Base-by-base conservation (phyloP, 139 green algal genomes). In the Chlamydomonas incerta region DNA sequence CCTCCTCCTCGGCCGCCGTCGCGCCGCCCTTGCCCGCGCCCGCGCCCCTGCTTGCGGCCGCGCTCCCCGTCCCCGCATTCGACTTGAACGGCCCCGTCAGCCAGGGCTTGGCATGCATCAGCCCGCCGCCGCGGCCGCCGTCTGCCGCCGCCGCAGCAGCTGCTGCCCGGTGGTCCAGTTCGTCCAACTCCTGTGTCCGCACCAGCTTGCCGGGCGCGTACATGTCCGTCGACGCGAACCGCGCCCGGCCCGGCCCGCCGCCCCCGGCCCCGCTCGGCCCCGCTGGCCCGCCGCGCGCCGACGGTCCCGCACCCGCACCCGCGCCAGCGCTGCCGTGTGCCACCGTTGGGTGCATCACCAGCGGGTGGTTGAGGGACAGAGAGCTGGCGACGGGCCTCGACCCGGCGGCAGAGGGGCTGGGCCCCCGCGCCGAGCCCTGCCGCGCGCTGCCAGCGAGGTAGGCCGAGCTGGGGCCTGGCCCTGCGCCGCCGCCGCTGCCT, bases 181-280 rank as follows among this genome's bases (percentile, higher is more conserved):
- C 80, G 35, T 86, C 80, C 28, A 86, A 65, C 57, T 86, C 80
- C 23, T 86, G 80, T 1, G 80, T 69, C 80, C 80, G 80, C 35
- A 86, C 80, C 15, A 86, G 80, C 80, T 80, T 79, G 14, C 46
- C 80, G 2, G 80, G 80, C 9, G 80, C 80, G 69, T 86, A 86
- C 52, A 86, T 29, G 28, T 85, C 79, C 47, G 79, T 85, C 0
- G 66, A 28, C 10, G 79, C 47, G 33, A 85, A 85, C 1, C 80
- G 80, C 3, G 68, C 34, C 13, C 68, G 80, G 3, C 66, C 29
- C 20, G 11, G 31, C 0, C 17, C 33, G n/a, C 37, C 46, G 18
- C 63, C 29, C 26, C 31, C 63, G 35, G 41, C 8, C 41, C 41
- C 41, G 41, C 41, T 50, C 6, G 41, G 41, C 41, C 41, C 41